Percentiles rank a stretch among this genome's conserved stretches.
Conservation (phyloP, 2,329 filamentous ascomycete species). For the Trichoderma gracile region DNA sequence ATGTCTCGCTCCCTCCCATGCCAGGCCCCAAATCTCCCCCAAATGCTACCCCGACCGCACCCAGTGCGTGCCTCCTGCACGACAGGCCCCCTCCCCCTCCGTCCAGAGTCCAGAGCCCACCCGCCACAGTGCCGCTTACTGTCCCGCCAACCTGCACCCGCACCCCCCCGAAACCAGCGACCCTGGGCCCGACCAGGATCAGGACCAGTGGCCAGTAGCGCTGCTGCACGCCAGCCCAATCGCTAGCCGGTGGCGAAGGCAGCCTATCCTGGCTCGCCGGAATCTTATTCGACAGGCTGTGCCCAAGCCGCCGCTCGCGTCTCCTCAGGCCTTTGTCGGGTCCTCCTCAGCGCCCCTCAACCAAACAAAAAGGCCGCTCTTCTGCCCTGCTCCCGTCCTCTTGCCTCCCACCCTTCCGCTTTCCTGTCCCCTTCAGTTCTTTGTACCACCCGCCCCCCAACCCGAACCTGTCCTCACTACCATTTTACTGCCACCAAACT, state of each 20-base stretch:
- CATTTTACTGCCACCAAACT: background rate
- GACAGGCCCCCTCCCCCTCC: background rate
- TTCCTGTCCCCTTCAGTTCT: constrained; percentile 28
- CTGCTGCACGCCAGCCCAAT: constrained; percentile 35
- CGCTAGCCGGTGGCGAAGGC: constrained; percentile 38
- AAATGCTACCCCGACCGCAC: no score
- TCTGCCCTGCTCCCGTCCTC: constrained; percentile 26
- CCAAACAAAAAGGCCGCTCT: constrained; percentile 35
- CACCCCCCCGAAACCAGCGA: background rate
- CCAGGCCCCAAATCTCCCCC: no score
- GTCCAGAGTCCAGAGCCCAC: no score
- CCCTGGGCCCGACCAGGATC: constrained; percentile 10
- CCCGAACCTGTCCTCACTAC: constrained; percentile 25
- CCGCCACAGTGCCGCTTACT: background rate
- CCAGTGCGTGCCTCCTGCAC: background rate
- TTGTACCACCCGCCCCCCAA: constrained; percentile 29
- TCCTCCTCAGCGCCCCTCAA: constrained; percentile 5
- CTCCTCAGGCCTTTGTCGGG: background rate
- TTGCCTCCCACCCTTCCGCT: constrained; percentile 27
- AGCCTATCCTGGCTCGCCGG: constrained; percentile 31
- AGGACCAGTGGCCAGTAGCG: constrained; percentile 27
- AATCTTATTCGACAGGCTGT: constrained; percentile 37
- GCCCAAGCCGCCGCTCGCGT: constrained; percentile 33
- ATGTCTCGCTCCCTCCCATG: no score
- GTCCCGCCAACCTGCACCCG: background rate